Evolutionary conservation across 164 flowering plant genomes (phyloP).

Genomic region (Vitis cinerea): DNA sequence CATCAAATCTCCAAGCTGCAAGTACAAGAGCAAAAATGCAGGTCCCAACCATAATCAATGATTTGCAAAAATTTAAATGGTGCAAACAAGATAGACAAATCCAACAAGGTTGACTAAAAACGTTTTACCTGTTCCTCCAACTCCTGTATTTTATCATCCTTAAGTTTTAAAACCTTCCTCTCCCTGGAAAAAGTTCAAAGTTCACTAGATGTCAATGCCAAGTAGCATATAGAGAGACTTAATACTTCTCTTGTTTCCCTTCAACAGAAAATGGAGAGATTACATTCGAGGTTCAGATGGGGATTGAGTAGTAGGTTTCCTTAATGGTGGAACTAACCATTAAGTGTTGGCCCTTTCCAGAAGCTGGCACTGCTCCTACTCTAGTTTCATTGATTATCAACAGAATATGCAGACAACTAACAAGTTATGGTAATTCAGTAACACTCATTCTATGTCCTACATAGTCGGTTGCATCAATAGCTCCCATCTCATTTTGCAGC

Average conservation of each 20-base stretch:
- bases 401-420: no score
- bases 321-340: no score
- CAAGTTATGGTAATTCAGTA: no score
- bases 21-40: neutral
- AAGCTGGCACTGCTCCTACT: no score
- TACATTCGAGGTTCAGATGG: neutral
- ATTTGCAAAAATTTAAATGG: neutral
- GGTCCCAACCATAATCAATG: no score
- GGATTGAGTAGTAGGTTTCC: no score
- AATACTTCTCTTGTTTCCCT: neutral
- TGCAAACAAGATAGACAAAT: neutral
- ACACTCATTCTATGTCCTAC: no score
- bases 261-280: no score
- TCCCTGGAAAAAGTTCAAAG: conserved; percentile 41
- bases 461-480: no score
- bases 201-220: neutral
- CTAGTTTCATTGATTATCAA: no score
- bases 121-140: conserved; percentile 70
- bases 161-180: conserved; percentile 34
- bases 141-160: conserved; percentile 60
- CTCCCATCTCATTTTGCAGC: no score
- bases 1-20: conserved; percentile 75
- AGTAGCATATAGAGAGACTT: neutral
- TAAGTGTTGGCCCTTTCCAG: no score
- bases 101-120: neutral